phyloP scores from a whole-genome alignment of 371 early-diverging fungal species.

The Umbelopsis sp. region DNA sequence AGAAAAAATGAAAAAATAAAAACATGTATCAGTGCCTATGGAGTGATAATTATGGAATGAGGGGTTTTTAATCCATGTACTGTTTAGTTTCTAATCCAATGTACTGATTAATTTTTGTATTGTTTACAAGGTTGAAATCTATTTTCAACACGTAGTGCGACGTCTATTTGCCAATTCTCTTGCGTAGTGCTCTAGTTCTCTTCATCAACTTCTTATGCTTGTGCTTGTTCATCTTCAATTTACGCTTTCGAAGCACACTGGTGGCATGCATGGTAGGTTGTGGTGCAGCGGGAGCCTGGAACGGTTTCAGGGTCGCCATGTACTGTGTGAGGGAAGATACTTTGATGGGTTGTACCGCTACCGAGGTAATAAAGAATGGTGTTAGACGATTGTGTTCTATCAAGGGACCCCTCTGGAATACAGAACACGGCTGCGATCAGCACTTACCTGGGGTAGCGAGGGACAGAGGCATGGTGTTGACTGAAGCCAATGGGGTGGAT shows the following conservation, averaged over 20 bases:
- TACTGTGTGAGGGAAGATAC: conserved; percentile 32
- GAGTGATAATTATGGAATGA: not conserved
- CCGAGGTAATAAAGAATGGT: not conserved
- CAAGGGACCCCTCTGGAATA: too few relatives aligned
- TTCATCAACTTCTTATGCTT: conserved; percentile 84
- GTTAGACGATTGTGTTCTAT: not conserved
- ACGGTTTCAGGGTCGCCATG: conserved; percentile 43
- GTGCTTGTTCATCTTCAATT: conserved; percentile 88
- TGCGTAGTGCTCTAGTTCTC: conserved; percentile 77
- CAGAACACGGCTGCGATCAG: too few relatives aligned
- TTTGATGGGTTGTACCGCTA: not conserved
- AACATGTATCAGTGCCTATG: not conserved
- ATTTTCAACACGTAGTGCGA: not conserved
- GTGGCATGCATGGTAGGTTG: conserved; percentile 34
- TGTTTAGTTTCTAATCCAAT: not conserved
- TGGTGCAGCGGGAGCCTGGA: conserved; percentile 40
- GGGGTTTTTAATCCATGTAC: not conserved
- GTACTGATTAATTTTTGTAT: not conserved
- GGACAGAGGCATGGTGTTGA: not conserved
- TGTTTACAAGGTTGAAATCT: not conserved
- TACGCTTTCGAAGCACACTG: conserved; percentile 80
- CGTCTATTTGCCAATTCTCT: conserved; percentile 72
- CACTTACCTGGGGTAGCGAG: not conserved
- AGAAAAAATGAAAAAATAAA: not conserved
- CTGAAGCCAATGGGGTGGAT: not conserved